phyloP scores from a whole-genome alignment of 345 rosid genomes.

The Clarkia xantiana region DNA sequence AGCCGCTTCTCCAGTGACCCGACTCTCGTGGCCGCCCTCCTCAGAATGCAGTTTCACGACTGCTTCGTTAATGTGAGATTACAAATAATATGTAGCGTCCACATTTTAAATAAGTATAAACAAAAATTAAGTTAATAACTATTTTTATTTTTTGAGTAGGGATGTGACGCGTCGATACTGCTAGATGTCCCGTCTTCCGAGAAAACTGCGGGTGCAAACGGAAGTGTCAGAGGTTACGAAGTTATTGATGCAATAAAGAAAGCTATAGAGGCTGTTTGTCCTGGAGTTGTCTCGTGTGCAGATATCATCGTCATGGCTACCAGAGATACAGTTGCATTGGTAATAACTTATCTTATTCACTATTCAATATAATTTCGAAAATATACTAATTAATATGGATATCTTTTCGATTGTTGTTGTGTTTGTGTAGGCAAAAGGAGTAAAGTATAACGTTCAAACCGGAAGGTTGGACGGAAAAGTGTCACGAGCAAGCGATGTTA shows the following conservation, averaged over 20 bases:
- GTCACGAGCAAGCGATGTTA: conserved; percentile 5
- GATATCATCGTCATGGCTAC: conserved; percentile 45
- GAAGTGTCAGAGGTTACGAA: conserved; percentile 22
- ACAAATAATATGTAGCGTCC: neutral
- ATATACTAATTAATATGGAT: neutral
- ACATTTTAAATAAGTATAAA: neutral
- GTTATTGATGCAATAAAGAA: conserved; percentile 23
- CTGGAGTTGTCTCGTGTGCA: conserved; percentile 45
- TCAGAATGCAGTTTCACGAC: conserved; percentile 41
- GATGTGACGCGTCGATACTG: conserved; percentile 36
- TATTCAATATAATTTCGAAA: neutral
- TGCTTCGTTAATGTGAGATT: conserved; percentile 32
- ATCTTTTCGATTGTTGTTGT: neutral
- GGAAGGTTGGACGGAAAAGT: conserved; percentile 10
- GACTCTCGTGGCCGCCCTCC: conserved; percentile 24
- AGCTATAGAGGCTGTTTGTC: conserved; percentile 25
- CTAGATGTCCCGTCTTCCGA: conserved; percentile 21
- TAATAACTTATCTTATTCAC: neutral
- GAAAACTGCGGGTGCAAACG: conserved; percentile 25
- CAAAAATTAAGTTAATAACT: neutral
- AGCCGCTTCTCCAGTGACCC: neutral
- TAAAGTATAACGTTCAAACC: conserved; percentile 1
- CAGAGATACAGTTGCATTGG: conserved; percentile 42
- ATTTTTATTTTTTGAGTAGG: conserved; percentile 10
- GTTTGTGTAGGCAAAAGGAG: conserved; percentile 2